These are phyloP conservation scores for Hibiscus trionum DNA, from an alignment of 345 rosid genomes.

Conservation along the genomic window DNA sequence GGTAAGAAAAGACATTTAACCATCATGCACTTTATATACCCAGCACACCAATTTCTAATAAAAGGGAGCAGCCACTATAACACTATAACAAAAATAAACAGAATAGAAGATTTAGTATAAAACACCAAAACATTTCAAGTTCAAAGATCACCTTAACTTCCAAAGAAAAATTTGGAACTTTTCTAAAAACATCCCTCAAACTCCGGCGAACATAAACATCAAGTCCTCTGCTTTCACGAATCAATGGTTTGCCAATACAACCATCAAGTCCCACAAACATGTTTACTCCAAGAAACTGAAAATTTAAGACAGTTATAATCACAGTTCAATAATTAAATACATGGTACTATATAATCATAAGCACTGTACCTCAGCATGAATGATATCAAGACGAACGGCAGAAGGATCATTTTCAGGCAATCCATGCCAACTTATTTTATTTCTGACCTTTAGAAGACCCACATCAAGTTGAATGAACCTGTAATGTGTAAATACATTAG, in stretches of 20 bases:
- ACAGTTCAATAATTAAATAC: conserved; percentile 8
- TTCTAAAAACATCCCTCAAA: conserved; percentile 89
- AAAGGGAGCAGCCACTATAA: not conserved
- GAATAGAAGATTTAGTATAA: not conserved
- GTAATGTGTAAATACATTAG: conserved; percentile 23
- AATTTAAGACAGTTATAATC: conserved; percentile 16
- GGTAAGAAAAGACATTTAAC: not conserved
- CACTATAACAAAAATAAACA: not conserved
- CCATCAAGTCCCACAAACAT: conserved; percentile 91
- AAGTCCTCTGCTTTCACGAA: conserved; percentile 80
- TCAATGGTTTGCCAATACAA: conserved; percentile 74
- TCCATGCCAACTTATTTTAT: conserved; percentile 94
- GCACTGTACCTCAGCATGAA: conserved; percentile 80
- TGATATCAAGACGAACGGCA: conserved; percentile 89
- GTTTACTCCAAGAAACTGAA: conserved; percentile 86
- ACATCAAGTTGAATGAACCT: conserved; percentile 93
- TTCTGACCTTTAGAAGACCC: conserved; percentile 79
- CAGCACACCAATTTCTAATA: not conserved
- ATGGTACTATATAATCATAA: conserved; percentile 10
- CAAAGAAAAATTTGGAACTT: conserved; percentile 81
- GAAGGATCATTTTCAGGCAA: conserved; percentile 73
- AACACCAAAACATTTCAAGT: not conserved
- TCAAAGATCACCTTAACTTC: conserved; percentile 70
- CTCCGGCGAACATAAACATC: conserved; percentile 81
- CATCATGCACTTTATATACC: not conserved